phyloP scores from a whole-genome alignment of 169 alveolate species.

The Eimeria maxima region DNA sequence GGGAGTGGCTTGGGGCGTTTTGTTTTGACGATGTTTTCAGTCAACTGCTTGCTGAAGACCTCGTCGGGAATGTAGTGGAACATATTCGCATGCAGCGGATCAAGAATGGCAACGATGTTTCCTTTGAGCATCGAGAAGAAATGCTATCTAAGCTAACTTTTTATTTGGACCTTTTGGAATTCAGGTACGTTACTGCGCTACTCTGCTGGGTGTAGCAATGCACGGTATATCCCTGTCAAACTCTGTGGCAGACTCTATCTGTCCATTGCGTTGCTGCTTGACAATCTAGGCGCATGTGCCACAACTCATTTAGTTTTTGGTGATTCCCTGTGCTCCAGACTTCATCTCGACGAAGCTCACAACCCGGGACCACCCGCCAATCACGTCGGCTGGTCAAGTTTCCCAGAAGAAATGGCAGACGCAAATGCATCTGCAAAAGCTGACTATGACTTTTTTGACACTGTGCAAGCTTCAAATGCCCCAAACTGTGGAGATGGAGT shows the following conservation, averaged over 20 bases:
- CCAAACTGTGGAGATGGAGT: constrained; percentile 42
- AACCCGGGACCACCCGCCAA: constrained; percentile 80
- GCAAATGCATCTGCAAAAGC: constrained; percentile 59
- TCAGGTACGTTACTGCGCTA: constrained; percentile 19
- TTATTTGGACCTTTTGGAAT: constrained; percentile 76
- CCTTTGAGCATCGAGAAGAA: constrained; percentile 80
- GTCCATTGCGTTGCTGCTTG: background rate
- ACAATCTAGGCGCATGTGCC: background rate
- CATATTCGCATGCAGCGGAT: constrained; percentile 83
- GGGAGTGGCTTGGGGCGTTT: background rate
- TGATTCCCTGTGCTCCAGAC: constrained; percentile 10
- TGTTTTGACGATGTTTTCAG: background rate
- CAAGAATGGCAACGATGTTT: constrained; percentile 75
- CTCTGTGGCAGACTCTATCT: background rate
- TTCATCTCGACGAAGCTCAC: constrained; percentile 81
- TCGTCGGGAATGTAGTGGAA: constrained; percentile 78
- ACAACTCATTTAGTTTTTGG: background rate
- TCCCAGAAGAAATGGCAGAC: constrained; percentile 73
- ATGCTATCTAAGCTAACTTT: constrained; percentile 55
- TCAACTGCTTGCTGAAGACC: constrained; percentile 72
- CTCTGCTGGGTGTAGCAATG: background rate
- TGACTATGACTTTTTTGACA: constrained; percentile 73
- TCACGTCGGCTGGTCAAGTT: constrained; percentile 82
- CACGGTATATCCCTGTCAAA: background rate
- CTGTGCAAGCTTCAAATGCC: constrained; percentile 24